These are phyloP conservation scores for Fusarium piperis DNA, from an alignment of 2,329 filamentous ascomycete species.

Conservation along the genomic window DNA sequence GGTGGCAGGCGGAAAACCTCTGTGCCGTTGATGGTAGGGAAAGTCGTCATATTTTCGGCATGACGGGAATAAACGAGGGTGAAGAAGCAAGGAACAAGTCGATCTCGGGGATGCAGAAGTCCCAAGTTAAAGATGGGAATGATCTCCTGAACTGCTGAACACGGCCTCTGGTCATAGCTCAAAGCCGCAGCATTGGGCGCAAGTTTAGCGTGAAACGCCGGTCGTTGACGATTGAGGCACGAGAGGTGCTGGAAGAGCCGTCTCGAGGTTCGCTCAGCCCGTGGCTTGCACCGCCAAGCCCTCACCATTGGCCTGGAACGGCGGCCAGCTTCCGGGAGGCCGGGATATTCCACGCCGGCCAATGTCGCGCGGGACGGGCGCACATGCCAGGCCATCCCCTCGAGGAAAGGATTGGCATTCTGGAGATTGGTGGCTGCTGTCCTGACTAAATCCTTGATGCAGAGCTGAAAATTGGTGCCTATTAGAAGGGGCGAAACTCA, in stretches of 20 bases:
- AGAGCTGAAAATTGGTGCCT: background rate
- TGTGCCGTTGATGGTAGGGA: slow-evolving; percentile 26
- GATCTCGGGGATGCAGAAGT: background rate
- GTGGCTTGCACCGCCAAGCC: background rate
- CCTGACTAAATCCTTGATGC: background rate
- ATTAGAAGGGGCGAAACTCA: background rate
- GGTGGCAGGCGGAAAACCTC: slow-evolving; percentile 40
- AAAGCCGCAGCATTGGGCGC: background rate
- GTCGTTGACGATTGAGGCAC: background rate
- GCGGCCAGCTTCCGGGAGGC: background rate
- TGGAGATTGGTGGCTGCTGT: background rate
- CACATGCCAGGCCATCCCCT: background rate
- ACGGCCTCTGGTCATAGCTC: background rate
- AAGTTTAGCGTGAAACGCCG: background rate
- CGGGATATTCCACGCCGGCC: background rate
- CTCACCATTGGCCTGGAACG: background rate
- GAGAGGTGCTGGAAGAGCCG: background rate
- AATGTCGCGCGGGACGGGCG: background rate
- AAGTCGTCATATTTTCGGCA: background rate
- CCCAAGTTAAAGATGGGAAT: background rate
- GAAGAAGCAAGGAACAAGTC: background rate
- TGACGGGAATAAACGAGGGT: background rate
- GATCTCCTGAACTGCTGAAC: background rate
- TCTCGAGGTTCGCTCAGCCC: background rate
- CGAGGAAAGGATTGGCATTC: background rate